phyloP scores from a whole-genome alignment of 2,329 filamentous ascomycete genomes.

The Verticillium nonalfalfae region DNA sequence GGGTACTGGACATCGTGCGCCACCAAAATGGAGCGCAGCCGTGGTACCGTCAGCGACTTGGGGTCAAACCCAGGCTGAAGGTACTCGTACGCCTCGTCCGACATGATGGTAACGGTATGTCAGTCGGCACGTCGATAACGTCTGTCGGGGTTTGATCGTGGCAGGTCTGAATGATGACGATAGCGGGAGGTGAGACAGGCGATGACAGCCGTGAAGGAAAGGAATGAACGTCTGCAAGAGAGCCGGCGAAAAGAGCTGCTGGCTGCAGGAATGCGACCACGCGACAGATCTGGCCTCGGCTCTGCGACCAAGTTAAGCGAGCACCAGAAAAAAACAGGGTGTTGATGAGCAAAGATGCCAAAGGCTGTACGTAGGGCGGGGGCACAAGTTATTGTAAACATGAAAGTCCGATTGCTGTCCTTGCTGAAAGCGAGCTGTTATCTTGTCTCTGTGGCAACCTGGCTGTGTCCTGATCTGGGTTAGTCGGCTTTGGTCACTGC shows the following conservation, averaged over 20 bases:
- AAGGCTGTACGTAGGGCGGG: background rate
- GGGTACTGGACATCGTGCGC: conserved; percentile 82
- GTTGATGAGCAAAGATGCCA: background rate
- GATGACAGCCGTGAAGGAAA: background rate
- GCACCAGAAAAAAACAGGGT: background rate
- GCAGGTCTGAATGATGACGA: background rate
- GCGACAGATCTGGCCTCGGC: background rate
- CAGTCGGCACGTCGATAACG: background rate
- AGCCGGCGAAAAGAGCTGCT: background rate
- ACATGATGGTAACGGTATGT: conserved; percentile 36
- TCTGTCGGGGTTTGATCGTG: background rate
- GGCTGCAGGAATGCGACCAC: background rate
- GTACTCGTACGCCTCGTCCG: conserved; percentile 69
- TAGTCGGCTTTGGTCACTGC: background rate
- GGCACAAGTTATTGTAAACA: background rate
- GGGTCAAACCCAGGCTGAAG: conserved; percentile 84
- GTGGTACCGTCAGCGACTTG: conserved; percentile 74
- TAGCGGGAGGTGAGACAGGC: conserved; percentile 2
- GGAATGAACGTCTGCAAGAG: background rate
- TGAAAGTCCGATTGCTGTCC: background rate
- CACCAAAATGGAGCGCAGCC: conserved; percentile 84
- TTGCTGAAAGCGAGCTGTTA: background rate
- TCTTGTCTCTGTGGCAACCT: conserved; percentile 4
- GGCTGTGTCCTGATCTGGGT: background rate
- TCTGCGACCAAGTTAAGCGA: background rate